A percentile compares a stretch with the other conserved stretches of the same genome.
Evolutionary conservation across 139 green algal genomes (phyloP).

Genomic region (Chlamydomonas sp.): DNA sequence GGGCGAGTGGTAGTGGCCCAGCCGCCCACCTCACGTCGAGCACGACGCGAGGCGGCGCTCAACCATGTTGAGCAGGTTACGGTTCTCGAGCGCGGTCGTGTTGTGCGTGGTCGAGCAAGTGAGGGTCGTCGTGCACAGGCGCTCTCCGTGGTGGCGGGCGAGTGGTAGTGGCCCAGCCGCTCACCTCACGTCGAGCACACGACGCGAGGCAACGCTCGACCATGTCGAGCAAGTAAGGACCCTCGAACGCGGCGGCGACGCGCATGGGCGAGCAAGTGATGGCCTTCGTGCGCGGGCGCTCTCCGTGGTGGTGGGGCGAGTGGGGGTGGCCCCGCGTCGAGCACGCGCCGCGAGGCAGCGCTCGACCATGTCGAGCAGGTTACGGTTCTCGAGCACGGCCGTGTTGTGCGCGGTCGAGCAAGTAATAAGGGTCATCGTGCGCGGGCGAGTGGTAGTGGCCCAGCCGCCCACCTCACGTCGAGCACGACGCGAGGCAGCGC

Average conservation of each 20-base stretch:
- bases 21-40: background rate
- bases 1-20: background rate
- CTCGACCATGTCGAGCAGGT: slow-evolving; percentile 86
- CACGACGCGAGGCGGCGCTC: slow-evolving; percentile 59
- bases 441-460: slow-evolving; percentile 1
- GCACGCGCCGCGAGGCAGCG: slow-evolving; percentile 59
- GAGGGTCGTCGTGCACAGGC: slow-evolving; percentile 91
- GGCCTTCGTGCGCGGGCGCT: slow-evolving; percentile 10
- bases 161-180: background rate
- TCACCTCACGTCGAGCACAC: slow-evolving; percentile 44
- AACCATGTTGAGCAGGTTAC: slow-evolving; percentile 59
- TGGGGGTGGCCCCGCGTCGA: background rate
- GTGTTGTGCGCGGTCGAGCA: too few relatives aligned
- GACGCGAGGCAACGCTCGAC: slow-evolving; percentile 45
- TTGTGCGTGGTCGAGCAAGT: slow-evolving; percentile 42
- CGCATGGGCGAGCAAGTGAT: slow-evolving; percentile 66
- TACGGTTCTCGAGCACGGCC: slow-evolving; percentile 92
- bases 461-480: background rate
- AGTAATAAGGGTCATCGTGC: too few relatives aligned
- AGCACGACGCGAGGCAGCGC: slow-evolving; percentile 52
- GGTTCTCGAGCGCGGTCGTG: slow-evolving; percentile 96
- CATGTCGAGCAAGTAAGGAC: background rate
- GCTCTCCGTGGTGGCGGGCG: too few relatives aligned
- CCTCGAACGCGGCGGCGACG: slow-evolving; percentile 11
- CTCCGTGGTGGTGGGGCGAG: too few relatives aligned